Conservation (phyloP, 768 basidiomycete genomes). For the Naganishia onofrii region DNA sequence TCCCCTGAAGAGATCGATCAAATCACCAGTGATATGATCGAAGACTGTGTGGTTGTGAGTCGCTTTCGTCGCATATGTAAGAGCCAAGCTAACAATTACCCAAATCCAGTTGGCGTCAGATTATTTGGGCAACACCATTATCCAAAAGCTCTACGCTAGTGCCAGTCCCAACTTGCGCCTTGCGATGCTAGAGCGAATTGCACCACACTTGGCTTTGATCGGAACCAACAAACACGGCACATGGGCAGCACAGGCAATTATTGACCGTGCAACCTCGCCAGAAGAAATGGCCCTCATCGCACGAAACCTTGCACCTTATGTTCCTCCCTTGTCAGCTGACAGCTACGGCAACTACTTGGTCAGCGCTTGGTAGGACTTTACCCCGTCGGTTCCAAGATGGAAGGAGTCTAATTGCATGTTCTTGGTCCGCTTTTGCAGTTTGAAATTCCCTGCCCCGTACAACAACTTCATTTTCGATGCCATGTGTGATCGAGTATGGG, state of each 20-base stretch:
- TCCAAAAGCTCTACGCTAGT: conserved; percentile 94
- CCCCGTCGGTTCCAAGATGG: background rate
- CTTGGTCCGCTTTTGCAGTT: conserved; percentile 55
- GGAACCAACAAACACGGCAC: conserved; percentile 99
- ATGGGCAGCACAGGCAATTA: conserved; percentile 99
- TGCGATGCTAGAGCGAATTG: conserved; percentile 88
- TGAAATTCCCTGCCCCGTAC: conserved; percentile 81
- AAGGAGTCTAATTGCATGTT: background rate
- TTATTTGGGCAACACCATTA: conserved; percentile 97
- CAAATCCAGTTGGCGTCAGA: conserved; percentile 23
- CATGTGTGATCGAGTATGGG: conserved; percentile 95
- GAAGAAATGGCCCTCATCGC: conserved; percentile 83
- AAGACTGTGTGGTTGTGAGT: conserved; percentile 77
- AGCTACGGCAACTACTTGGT: conserved; percentile 57
- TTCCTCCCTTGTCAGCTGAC: conserved; percentile 88
- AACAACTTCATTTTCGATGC: conserved; percentile 98
- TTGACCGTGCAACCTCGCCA: conserved; percentile 82
- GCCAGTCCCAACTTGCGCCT: conserved; percentile 73
- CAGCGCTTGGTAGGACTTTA: conserved; percentile 38
- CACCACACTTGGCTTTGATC: conserved; percentile 91
- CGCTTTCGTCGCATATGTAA: background rate
- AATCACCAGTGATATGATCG: conserved; percentile 83
- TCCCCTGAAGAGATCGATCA: conserved; percentile 82
- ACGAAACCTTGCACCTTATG: conserved; percentile 81
- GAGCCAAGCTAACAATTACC: conserved; percentile 1